A percentile compares a stretch with the other conserved stretches of the same genome.
Conservation (phyloP, 805 yeast genomes). For the Lipomyces orientalis region DNA sequence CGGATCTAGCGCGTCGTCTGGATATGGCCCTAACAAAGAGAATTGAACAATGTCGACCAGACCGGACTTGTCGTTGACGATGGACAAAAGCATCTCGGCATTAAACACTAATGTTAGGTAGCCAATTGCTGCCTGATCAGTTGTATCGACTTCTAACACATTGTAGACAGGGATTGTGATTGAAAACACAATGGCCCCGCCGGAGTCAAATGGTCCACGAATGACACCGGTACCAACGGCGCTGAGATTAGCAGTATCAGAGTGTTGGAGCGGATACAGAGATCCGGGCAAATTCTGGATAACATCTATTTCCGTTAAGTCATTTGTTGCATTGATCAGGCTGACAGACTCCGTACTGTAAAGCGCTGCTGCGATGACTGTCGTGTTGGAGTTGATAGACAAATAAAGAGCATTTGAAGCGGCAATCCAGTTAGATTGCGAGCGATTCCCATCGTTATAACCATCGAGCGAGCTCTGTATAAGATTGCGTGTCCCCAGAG, state of each 20-base stretch:
- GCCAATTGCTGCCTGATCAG: constrained; percentile 69
- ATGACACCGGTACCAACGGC: constrained; percentile 56
- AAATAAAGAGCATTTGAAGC: constrained; percentile 60
- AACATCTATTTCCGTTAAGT: constrained; percentile 45
- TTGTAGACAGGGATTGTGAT: constrained; percentile 77
- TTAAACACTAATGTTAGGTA: constrained; percentile 65
- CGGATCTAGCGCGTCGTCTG: constrained; percentile 41
- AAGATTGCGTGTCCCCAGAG: constrained; percentile 65
- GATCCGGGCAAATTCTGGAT: constrained; percentile 39
- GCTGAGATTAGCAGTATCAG: constrained; percentile 53
- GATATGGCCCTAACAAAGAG: constrained; percentile 29
- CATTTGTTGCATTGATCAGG: constrained; percentile 55
- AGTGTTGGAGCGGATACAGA: constrained; percentile 57
- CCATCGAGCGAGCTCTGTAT: constrained; percentile 64
- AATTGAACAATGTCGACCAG: constrained; percentile 35
- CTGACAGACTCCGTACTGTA: constrained; percentile 64
- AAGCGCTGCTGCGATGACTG: constrained; percentile 66
- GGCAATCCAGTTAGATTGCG: constrained; percentile 54
- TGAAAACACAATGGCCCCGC: constrained; percentile 62
- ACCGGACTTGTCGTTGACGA: constrained; percentile 50
- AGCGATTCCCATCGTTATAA: constrained; percentile 74
- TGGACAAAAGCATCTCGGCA: constrained; percentile 52
- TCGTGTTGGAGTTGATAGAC: constrained; percentile 66
- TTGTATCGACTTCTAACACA: constrained; percentile 78
- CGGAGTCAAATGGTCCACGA: constrained; percentile 69